Evolutionary conservation across 2,329 filamentous ascomycete genomes (phyloP).

Genomic region (Scytalidium sp.): DNA sequence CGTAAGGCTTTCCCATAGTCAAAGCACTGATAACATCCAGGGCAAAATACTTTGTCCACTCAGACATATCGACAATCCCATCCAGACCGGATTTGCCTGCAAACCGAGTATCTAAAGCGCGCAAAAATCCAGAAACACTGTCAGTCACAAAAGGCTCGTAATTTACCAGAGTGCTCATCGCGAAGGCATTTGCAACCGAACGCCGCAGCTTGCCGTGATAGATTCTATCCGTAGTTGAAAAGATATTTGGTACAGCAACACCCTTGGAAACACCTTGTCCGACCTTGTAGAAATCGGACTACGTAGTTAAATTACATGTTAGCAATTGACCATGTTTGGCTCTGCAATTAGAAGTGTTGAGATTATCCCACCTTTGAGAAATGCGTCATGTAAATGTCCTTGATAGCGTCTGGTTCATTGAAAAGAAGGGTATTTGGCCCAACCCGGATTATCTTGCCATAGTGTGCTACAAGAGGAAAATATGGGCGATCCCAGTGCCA

Average conservation of each 20-base stretch:
- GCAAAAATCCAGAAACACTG: background rate
- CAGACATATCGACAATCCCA: conserved; percentile 2
- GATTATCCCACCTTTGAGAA: background rate
- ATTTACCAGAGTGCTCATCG: conserved; percentile 2
- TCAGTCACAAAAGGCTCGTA: conserved; percentile 3
- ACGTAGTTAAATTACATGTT: background rate
- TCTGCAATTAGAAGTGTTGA: background rate
- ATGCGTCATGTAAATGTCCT: conserved; percentile 8
- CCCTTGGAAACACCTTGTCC: background rate
- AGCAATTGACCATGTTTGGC: too few species aligned
- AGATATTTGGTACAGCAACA: background rate
- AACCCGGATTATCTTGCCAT: conserved; percentile 7
- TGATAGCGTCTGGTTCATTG: conserved; percentile 5
- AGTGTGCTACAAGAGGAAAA: background rate
- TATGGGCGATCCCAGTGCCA: background rate
- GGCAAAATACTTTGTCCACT: conserved; percentile 5
- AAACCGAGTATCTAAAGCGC: background rate
- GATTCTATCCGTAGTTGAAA: background rate
- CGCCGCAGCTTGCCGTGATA: conserved; percentile 3
- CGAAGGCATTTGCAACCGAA: conserved; percentile 1
- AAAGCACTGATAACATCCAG: conserved; percentile 4
- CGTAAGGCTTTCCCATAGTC: background rate
- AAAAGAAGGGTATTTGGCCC: conserved; percentile 9
- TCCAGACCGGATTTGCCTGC: background rate
- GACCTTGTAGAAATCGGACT: background rate